These are phyloP conservation scores for Uronychia binucleata DNA, from an alignment of 73 alveolate species.

Conservation along the genomic window DNA sequence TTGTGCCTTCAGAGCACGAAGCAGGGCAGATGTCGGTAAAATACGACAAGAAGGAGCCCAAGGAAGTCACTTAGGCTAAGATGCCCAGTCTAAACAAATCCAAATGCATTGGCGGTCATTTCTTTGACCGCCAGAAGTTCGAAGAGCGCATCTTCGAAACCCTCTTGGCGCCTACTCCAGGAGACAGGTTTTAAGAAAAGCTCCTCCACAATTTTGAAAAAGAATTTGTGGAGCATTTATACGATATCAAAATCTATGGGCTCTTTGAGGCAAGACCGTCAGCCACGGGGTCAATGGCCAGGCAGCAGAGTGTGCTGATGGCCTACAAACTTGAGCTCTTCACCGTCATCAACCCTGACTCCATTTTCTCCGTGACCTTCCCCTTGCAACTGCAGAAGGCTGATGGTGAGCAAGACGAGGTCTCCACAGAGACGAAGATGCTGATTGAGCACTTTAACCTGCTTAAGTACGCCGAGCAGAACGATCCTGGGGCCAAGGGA, in stretches of 20 bases:
- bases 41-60: neutral
- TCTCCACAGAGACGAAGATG: neutral
- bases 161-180: neutral
- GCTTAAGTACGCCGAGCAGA: neutral
- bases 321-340: conserved; percentile 30
- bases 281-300: neutral
- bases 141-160: neutral
- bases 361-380: neutral
- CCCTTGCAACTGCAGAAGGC: neutral
- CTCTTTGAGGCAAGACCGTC: neutral
- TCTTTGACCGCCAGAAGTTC: no score
- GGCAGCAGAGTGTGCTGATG: neutral
- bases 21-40: neutral
- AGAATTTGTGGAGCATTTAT: conserved; percentile 29
- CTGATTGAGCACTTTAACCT: conserved; percentile 3
- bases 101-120: no score
- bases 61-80: neutral
- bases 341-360: conserved; percentile 42
- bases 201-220: conserved; percentile 1
- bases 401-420: neutral
- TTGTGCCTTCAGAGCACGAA: neutral
- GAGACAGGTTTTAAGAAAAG: neutral
- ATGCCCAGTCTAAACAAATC: neutral
- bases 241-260: conserved; percentile 30
- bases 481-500: neutral